These are phyloP conservation scores for Parascedosporium putredinis DNA, from an alignment of 2,329 filamentous ascomycete genomes.

Conservation along the genomic window DNA sequence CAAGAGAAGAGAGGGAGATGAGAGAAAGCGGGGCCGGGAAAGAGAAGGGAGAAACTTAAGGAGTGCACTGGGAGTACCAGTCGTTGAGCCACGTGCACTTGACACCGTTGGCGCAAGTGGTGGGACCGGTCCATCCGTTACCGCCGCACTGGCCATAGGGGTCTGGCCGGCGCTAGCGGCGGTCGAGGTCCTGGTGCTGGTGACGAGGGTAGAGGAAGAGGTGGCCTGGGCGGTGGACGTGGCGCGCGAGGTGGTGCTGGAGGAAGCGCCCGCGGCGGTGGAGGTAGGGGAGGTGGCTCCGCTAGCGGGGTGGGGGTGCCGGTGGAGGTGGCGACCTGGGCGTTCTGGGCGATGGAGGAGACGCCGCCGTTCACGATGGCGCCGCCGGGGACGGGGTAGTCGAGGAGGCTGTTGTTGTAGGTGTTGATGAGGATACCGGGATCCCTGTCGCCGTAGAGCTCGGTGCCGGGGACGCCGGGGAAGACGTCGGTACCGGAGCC, in stretches of 20 bases:
- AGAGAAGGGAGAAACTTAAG: background rate
- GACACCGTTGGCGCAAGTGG: slow-evolving; percentile 31
- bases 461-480: slow-evolving; percentile 5
- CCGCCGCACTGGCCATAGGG: slow-evolving; percentile 31
- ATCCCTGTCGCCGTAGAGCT: slow-evolving; percentile 19
- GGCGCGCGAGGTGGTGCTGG: too few relatives aligned
- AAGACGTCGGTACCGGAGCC: slow-evolving; percentile 30
- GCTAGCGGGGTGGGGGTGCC: slow-evolving; percentile 11
- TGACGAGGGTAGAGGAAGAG: slow-evolving; percentile 10
- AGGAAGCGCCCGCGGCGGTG: slow-evolving; percentile 3
- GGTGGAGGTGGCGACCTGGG: slow-evolving; percentile 11
- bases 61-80: slow-evolving; percentile 27
- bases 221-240: slow-evolving; percentile 3
- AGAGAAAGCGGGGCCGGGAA: too few relatives aligned
- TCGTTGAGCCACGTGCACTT: slow-evolving; percentile 25
- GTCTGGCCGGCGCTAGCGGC: background rate
- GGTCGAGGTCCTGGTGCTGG: slow-evolving; percentile 8
- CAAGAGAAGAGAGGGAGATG: too few relatives aligned
- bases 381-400: slow-evolving; percentile 23
- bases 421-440: slow-evolving; percentile 23
- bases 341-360: slow-evolving; percentile 12
- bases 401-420: slow-evolving; percentile 16
- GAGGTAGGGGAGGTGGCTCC: slow-evolving; percentile 7
- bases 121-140: slow-evolving; percentile 31
- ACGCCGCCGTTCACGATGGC: slow-evolving; percentile 17